A percentile compares a stretch with the other conserved stretches of the same genome.
phyloP scores from a whole-genome alignment of 192 early-diverging fungal species.

The Mycoemilia scoparia region DNA sequence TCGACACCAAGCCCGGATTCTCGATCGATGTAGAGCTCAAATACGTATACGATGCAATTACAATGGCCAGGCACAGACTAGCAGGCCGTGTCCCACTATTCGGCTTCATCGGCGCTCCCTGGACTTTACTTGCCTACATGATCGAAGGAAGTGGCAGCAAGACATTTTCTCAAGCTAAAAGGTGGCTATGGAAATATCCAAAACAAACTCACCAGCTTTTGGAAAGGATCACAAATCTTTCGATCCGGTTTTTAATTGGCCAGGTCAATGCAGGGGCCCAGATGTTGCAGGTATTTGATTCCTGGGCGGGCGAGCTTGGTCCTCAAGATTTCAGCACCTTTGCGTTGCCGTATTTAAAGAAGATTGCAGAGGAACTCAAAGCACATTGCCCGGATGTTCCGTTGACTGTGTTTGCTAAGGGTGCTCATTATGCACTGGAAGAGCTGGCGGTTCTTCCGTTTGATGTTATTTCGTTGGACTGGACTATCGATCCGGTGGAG shows the following conservation, averaged over 20 bases:
- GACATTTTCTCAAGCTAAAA: slow-evolving; percentile 73
- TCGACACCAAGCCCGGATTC: slow-evolving; percentile 30
- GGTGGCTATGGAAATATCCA: slow-evolving; percentile 70
- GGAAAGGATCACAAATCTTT: slow-evolving; percentile 60
- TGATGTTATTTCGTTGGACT: slow-evolving; percentile 82
- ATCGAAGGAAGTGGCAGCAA: slow-evolving; percentile 94
- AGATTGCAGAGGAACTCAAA: slow-evolving; percentile 68
- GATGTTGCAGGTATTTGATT: slow-evolving; percentile 95
- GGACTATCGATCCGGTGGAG: slow-evolving; percentile 54
- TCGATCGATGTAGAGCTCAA: slow-evolving; percentile 51
- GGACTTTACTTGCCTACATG: slow-evolving; percentile 99
- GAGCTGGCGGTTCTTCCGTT: slow-evolving; percentile 45
- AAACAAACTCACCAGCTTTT: slow-evolving; percentile 60
- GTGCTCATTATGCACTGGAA: slow-evolving; percentile 76
- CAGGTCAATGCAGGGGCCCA: slow-evolving; percentile 95
- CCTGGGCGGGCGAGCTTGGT: slow-evolving; percentile 84
- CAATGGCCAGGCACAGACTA: slow-evolving; percentile 70
- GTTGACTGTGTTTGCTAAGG: slow-evolving; percentile 82
- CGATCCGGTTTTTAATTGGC: slow-evolving; percentile 70
- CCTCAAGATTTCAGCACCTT: slow-evolving; percentile 65
- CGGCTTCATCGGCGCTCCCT: slow-evolving; percentile 93
- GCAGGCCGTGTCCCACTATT: slow-evolving; percentile 76
- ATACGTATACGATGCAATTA: slow-evolving; percentile 90
- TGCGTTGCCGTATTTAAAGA: slow-evolving; percentile 72
- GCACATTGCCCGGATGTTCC: slow-evolving; percentile 42